A percentile compares a stretch with the other conserved stretches of the same genome.
Conservation (phyloP, 2,329 filamentous ascomycete species). For the Phialophora macrospora region DNA sequence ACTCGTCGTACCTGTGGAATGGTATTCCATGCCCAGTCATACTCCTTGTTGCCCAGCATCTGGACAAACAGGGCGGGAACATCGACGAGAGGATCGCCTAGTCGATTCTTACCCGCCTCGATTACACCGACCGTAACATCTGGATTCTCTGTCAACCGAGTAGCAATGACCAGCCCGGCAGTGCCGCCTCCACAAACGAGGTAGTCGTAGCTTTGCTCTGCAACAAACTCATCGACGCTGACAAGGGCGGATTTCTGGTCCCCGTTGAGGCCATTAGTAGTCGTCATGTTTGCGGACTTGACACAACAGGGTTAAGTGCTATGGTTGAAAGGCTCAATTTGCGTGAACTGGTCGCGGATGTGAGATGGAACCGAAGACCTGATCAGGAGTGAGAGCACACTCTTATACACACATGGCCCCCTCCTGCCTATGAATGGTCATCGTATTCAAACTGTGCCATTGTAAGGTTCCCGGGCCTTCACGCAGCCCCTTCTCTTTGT, state of each 20-base stretch:
- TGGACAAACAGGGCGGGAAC: constrained; percentile 38
- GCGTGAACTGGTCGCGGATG: not conserved
- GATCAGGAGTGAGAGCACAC: not conserved
- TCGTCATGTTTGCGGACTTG: constrained; percentile 24
- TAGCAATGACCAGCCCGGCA: constrained; percentile 58
- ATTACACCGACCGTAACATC: constrained; percentile 52
- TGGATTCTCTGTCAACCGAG: constrained; percentile 54
- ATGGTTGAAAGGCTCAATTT: not conserved
- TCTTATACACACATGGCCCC: not conserved
- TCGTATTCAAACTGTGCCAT: not conserved
- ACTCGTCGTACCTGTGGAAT: constrained; percentile 39
- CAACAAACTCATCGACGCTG: constrained; percentile 33
- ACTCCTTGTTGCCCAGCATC: constrained; percentile 43
- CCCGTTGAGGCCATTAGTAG: constrained; percentile 28
- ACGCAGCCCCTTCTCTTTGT: not conserved
- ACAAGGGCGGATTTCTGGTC: constrained; percentile 28
- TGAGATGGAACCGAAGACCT: not conserved
- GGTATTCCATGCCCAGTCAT: constrained; percentile 46
- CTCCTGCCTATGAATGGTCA: not conserved
- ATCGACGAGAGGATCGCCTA: constrained; percentile 41
- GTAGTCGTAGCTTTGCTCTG: constrained; percentile 34
- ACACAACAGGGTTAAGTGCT: not conserved
- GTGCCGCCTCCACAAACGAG: constrained; percentile 61
- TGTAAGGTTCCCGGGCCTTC: not conserved
- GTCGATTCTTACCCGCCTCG: constrained; percentile 49